Percentiles rank a stretch among this genome's conserved stretches.
These are phyloP conservation scores for Furcasterigmium furcatum DNA, from an alignment of 2,329 filamentous ascomycete species.

Conservation along the genomic window DNA sequence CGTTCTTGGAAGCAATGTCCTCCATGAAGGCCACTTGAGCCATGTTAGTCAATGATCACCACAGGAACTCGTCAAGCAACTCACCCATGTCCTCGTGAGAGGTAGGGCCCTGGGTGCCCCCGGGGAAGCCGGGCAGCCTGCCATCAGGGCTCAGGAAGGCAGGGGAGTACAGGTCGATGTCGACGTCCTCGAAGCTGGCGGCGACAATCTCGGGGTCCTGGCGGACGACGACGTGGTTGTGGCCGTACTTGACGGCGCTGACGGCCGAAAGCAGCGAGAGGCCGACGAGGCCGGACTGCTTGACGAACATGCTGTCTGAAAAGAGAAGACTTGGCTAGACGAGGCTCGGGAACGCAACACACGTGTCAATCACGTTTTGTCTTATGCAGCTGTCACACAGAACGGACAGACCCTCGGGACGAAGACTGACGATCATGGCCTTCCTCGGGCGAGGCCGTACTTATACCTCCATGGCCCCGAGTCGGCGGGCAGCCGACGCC, in stretches of 20 bases:
- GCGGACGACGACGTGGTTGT: slow-evolving; percentile 10
- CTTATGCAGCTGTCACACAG: background rate
- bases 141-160: slow-evolving; percentile 10
- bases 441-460: background rate
- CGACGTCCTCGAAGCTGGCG: slow-evolving; percentile 7
- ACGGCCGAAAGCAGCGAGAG: slow-evolving; percentile 7
- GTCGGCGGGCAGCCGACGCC: background rate
- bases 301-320: background rate
- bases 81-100: slow-evolving; percentile 13
- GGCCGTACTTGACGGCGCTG: slow-evolving; percentile 10
- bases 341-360: background rate
- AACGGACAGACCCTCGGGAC: background rate
- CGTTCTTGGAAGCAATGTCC: slow-evolving; percentile 8
- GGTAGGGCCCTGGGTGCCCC: slow-evolving; percentile 14
- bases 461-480: background rate
- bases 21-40: slow-evolving; percentile 13
- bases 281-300: slow-evolving; percentile 6
- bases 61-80: no score
- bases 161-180: slow-evolving; percentile 13
- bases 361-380: background rate
- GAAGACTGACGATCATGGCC: no score
- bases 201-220: slow-evolving; percentile 9
- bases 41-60: no score
- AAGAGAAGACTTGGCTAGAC: background rate
- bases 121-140: slow-evolving; percentile 9